Conservation (phyloP, 148 eudicot genomes). For the Rhododendron ovatum region DNA sequence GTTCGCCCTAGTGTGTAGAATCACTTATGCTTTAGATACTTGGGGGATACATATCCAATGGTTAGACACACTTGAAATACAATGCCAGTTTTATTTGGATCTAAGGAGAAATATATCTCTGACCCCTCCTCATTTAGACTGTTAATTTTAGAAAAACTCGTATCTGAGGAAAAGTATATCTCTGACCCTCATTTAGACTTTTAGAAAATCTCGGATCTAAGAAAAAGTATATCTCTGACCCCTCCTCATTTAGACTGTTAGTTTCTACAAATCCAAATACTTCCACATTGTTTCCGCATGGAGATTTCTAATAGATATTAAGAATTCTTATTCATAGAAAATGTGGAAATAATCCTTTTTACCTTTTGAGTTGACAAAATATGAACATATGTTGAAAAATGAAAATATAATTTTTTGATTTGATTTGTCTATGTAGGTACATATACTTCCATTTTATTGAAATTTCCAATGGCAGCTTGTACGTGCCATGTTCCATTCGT, state of each 20-base stretch:
- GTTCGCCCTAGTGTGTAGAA: background rate
- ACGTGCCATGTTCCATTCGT: background rate
- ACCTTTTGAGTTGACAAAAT: background rate
- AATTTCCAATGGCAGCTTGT: background rate
- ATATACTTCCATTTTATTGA: background rate
- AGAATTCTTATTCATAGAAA: background rate
- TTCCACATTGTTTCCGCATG: background rate
- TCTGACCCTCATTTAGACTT: background rate
- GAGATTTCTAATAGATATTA: background rate
- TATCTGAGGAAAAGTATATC: background rate
- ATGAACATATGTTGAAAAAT: background rate
- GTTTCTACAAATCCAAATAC: background rate
- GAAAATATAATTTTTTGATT: background rate
- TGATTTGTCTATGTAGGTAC: background rate
- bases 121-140: background rate
- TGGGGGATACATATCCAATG: background rate
- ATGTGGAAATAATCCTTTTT: background rate
- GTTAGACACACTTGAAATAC: background rate
- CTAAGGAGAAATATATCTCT: background rate
- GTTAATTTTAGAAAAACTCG: background rate
- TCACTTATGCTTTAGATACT: background rate
- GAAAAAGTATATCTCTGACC: background rate
- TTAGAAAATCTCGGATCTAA: background rate
- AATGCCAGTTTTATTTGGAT: background rate
- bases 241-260: background rate